Conservation (phyloP, 331 rosid genomes). For the Pyracantha coccinea region DNA sequence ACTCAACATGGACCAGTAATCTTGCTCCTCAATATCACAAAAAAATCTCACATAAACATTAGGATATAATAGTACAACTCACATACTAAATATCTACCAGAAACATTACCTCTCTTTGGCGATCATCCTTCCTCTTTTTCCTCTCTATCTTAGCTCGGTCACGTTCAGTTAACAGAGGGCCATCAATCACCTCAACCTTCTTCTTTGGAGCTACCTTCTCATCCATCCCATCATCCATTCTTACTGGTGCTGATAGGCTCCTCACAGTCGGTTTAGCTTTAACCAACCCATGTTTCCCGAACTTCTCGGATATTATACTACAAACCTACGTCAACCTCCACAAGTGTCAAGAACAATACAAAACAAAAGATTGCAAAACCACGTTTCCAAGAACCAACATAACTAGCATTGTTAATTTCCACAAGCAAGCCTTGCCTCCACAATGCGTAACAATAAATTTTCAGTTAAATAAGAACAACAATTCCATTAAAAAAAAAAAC, state of each 20-base stretch:
- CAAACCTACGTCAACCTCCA: slow-evolving; percentile 44
- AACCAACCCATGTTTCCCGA: slow-evolving; percentile 87
- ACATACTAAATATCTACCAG: background rate
- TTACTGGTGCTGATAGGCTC: slow-evolving; percentile 76
- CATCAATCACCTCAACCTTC: slow-evolving; percentile 74
- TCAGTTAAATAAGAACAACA: background rate
- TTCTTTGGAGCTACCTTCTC: slow-evolving; percentile 67
- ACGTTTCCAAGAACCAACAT: background rate
- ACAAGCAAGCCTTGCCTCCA: background rate
- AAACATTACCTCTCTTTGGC: slow-evolving; percentile 80
- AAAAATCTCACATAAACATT: background rate
- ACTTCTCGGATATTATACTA: slow-evolving; percentile 60
- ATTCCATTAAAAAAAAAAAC: background rate
- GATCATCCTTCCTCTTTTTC: slow-evolving; percentile 87
- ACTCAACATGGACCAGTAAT: background rate
- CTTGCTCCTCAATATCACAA: background rate
- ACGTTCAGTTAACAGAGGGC: slow-evolving; percentile 83
- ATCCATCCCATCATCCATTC: slow-evolving; percentile 92
- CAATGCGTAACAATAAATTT: background rate
- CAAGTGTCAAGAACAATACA: background rate
- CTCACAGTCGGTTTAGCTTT: slow-evolving; percentile 69
- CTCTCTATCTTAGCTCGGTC: slow-evolving; percentile 68
- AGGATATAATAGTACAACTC: background rate
- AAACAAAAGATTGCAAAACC: background rate
- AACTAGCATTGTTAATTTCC: background rate